Percentiles rank a stretch among this genome's conserved stretches.
Conservation (phyloP, 1,139 yeast species). For the Eremothecium cymbalariae region DNA sequence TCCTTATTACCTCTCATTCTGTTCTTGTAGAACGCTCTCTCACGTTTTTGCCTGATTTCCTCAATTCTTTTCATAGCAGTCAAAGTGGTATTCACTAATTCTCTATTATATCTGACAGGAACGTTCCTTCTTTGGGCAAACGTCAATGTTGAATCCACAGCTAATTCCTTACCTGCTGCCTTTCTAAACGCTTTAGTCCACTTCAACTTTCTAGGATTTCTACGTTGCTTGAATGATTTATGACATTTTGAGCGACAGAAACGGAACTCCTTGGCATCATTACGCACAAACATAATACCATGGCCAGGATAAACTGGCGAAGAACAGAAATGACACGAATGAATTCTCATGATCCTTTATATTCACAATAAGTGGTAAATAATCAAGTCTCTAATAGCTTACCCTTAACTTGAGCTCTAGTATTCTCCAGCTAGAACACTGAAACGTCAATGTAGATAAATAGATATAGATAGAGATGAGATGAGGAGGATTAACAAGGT, state of each 20-base stretch:
- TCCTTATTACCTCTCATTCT: constrained; percentile 98
- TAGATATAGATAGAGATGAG: too few relatives aligned
- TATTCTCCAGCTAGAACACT: too few relatives aligned
- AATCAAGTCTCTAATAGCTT: too few relatives aligned
- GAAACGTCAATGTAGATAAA: too few relatives aligned
- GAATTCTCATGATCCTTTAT: constrained; percentile 70
- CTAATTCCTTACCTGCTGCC: constrained; percentile 98
- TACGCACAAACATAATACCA: constrained; percentile 96
- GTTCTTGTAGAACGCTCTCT: constrained; percentile 96
- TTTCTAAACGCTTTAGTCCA: constrained; percentile 99
- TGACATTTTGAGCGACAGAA: constrained; percentile 98
- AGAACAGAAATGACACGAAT: constrained; percentile 94
- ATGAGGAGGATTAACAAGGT: too few relatives aligned
- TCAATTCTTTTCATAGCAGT: constrained; percentile 94
- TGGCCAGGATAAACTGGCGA: constrained; percentile 97
- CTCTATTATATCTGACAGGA: constrained; percentile 96
- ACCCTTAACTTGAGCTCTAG: too few relatives aligned
- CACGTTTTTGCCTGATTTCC: constrained; percentile 93
- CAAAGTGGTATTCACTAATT: constrained; percentile 85
- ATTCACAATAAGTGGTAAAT: not conserved
- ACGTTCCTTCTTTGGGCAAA: constrained; percentile 97
- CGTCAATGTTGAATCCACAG: constrained; percentile 91
- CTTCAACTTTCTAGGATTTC: constrained; percentile 95
- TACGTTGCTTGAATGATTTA: constrained; percentile 93
- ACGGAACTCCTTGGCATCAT: constrained; percentile 94